Conservation (phyloP, 805 yeast genomes). For the Cyberlindnera mycetangii region DNA sequence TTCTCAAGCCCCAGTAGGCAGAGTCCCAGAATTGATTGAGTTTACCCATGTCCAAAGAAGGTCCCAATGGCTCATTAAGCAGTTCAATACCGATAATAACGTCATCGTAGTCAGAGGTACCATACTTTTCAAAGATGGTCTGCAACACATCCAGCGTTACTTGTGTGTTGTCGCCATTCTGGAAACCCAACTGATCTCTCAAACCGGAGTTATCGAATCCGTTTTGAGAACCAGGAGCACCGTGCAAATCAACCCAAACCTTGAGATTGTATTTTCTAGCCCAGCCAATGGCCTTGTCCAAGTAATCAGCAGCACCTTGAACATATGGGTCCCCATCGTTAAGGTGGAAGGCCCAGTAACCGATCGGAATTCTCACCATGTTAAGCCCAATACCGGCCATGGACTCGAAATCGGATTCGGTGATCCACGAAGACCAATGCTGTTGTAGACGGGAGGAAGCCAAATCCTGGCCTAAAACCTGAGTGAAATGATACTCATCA, state of each 20-base stretch:
- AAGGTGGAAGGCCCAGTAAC: conserved; percentile 85
- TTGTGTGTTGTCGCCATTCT: conserved; percentile 47
- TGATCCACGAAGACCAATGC: conserved; percentile 81
- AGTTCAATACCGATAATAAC: conserved; percentile 82
- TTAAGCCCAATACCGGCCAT: conserved; percentile 69
- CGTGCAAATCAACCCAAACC: conserved; percentile 92
- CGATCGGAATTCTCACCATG: conserved; percentile 86
- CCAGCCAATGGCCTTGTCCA: conserved; percentile 81
- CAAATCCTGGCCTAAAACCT: conserved; percentile 56
- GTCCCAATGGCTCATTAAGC: conserved; percentile 86
- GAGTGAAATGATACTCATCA: conserved; percentile 75
- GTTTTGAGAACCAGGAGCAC: conserved; percentile 96
- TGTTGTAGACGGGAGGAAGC: conserved; percentile 49
- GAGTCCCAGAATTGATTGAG: conserved; percentile 57
- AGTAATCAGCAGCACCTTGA: conserved; percentile 69
- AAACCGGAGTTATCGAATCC: conserved; percentile 94
- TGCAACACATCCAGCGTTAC: conserved; percentile 55
- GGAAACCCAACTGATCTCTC: conserved; percentile 62
- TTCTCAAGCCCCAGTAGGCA: conserved; percentile 66
- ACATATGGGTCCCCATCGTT: conserved; percentile 79
- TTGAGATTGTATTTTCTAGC: conserved; percentile 55
- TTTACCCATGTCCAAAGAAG: conserved; percentile 54
- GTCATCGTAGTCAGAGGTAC: conserved; percentile 55
- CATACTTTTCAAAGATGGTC: conserved; percentile 60
- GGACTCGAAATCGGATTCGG: conserved; percentile 63